Evolutionary conservation across 352 stramenopile species (phyloP).

Genomic region (Globisporangium ultimum): DNA sequence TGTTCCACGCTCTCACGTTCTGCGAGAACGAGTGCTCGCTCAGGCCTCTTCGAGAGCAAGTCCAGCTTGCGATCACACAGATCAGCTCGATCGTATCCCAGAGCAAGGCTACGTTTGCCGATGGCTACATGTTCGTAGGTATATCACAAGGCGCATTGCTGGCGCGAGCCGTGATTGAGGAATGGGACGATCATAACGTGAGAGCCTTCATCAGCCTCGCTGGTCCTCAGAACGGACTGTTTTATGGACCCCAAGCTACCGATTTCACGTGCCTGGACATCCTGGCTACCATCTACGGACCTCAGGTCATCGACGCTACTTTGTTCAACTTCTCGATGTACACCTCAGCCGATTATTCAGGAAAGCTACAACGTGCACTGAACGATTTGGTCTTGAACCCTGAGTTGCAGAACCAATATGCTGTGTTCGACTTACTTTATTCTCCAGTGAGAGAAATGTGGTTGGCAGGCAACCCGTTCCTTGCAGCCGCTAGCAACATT

Average conservation of each 20-base stretch:
- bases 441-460: too few species aligned
- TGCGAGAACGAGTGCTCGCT: constrained; percentile 20
- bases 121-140: constrained; percentile 31
- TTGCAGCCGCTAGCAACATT: constrained; percentile 16
- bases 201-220: constrained; percentile 23
- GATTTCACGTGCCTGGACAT: constrained; percentile 15
- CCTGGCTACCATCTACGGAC: constrained; percentile 15
- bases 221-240: constrained; percentile 25
- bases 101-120: constrained; percentile 7
- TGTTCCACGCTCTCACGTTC: constrained; percentile 24
- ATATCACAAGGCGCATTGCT: constrained; percentile 28
- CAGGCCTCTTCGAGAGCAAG: constrained; percentile 14
- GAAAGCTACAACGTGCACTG: constrained; percentile 26
- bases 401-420: too few species aligned
- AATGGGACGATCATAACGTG: constrained; percentile 29
- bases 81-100: constrained; percentile 12
- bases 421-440: too few species aligned
- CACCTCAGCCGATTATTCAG: constrained; percentile 12
- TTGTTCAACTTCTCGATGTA: constrained; percentile 25
- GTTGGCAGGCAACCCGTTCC: constrained; percentile 13
- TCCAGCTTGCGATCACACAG: constrained; percentile 21
- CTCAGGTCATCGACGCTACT: constrained; percentile 6
- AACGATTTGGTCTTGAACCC: too few species aligned
- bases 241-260: constrained; percentile 24
- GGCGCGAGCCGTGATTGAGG: constrained; percentile 24